These are phyloP conservation scores for Sphaerulina vaccinii DNA, from an alignment of 2,329 filamentous ascomycete genomes.

Conservation along the genomic window DNA sequence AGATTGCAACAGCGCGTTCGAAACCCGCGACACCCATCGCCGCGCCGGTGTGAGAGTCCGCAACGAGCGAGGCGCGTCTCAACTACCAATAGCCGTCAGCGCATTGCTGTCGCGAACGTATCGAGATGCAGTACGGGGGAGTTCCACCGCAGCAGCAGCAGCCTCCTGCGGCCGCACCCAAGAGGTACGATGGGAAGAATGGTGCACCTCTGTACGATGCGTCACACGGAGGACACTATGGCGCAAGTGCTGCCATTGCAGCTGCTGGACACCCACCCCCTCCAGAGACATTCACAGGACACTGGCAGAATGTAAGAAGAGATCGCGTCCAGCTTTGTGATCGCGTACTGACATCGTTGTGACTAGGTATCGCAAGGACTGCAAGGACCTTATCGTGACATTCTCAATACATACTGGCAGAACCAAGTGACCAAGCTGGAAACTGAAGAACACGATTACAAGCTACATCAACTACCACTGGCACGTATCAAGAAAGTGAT, in stretches of 20 bases:
- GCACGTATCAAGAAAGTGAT: constrained; percentile 99
- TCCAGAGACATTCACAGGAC: constrained; percentile 85
- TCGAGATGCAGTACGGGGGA: constrained; percentile 34
- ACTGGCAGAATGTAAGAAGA: constrained; percentile 85
- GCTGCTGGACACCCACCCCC: constrained; percentile 84
- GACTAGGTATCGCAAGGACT: constrained; percentile 88
- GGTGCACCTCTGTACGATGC: constrained; percentile 51
- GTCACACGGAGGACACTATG: constrained; percentile 51
- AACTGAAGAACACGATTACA: constrained; percentile 95
- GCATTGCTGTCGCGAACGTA: constrained; percentile 16
- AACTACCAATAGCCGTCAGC: constrained; percentile 11
- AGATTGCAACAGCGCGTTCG: background rate
- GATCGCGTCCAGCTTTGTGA: constrained; percentile 4
- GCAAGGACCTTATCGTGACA: constrained; percentile 89
- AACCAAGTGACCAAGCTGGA: constrained; percentile 96
- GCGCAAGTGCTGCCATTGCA: constrained; percentile 65
- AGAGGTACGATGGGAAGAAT: constrained; percentile 51
- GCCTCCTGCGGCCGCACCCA: constrained; percentile 39
- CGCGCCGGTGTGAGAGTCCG: constrained; percentile 11
- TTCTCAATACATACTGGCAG: constrained; percentile 98
- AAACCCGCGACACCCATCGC: constrained; percentile 4
- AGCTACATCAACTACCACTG: constrained; percentile 91
- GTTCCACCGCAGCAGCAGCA: constrained; percentile 32
- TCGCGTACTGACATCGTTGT: constrained; percentile 14
- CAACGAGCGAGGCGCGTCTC: constrained; percentile 9